A percentile compares a stretch with the other conserved stretches of the same genome.
These are phyloP conservation scores for Apiotrichum laibachii DNA, from an alignment of 1,284 basidiomycete species.

Conservation along the genomic window DNA sequence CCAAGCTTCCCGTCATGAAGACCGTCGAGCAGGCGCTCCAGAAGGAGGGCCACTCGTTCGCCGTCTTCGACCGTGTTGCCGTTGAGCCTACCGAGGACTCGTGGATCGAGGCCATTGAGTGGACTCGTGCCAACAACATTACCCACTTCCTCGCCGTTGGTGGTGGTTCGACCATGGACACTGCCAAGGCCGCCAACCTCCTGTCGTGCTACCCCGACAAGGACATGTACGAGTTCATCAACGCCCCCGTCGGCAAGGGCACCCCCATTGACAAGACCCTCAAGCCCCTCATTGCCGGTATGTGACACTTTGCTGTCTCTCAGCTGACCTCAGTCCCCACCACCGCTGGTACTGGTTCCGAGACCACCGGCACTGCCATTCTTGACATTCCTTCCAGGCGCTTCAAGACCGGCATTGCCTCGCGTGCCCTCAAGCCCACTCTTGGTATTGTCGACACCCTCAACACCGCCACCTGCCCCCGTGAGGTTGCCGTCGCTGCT, in stretches of 20 bases:
- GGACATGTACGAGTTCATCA: constrained; percentile 92
- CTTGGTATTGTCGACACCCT: constrained; percentile 82
- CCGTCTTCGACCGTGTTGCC: constrained; percentile 78
- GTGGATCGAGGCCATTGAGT: constrained; percentile 71
- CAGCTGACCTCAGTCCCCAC: constrained; percentile 64
- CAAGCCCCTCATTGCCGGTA: constrained; percentile 73
- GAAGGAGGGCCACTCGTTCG: constrained; percentile 58
- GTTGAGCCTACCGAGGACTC: constrained; percentile 86
- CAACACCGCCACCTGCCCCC: constrained; percentile 80
- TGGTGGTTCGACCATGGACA: constrained; percentile 94
- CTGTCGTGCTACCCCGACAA: constrained; percentile 77
- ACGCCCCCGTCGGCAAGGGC: constrained; percentile 92
- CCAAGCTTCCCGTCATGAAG: constrained; percentile 76
- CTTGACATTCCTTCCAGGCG: constrained; percentile 76
- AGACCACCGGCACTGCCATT: constrained; percentile 97
- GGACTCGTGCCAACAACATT: constrained; percentile 80
- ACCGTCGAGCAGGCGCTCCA: constrained; percentile 54
- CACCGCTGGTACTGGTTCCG: constrained; percentile 91
- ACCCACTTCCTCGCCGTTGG: constrained; percentile 94
- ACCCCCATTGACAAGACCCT: constrained; percentile 73
- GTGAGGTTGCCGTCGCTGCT: constrained; percentile 82
- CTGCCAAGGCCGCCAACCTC: constrained; percentile 89
- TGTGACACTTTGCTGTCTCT: not conserved
- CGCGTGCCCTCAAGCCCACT: constrained; percentile 81
- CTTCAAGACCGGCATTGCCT: constrained; percentile 96